Conservation (phyloP, 257 asterid genomes). For the Euphrasia confusa region DNA sequence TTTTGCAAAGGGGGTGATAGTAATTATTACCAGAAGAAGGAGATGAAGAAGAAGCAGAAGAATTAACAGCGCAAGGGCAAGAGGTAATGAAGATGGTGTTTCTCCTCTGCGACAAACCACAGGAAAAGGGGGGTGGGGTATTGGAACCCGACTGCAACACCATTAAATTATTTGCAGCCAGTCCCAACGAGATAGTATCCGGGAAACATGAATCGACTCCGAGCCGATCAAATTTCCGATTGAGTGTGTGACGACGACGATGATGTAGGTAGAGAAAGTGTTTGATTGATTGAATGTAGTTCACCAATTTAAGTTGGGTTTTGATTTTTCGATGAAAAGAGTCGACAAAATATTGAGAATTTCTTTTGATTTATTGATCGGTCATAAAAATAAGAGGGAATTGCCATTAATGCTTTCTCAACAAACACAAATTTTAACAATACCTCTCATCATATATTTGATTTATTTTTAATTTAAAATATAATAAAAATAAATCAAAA, state of each 20-base stretch:
- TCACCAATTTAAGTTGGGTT: slow-evolving; percentile 29
- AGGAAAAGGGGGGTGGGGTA: slow-evolving; percentile 30
- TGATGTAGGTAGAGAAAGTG: not conserved
- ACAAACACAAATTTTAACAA: no score
- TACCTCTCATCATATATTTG: no score
- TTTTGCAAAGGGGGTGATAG: slow-evolving; percentile 4
- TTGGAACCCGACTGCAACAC: slow-evolving; percentile 45
- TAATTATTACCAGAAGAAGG: not conserved
- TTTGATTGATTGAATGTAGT: slow-evolving; percentile 12
- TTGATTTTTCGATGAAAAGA: slow-evolving; percentile 1
- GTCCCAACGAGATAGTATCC: slow-evolving; percentile 22
- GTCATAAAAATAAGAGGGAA: no score
- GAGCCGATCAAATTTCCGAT: no score
- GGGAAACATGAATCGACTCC: slow-evolving; percentile 36
- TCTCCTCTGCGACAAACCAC: slow-evolving; percentile 32
- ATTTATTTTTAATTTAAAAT: no score
- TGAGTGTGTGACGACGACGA: not conserved
- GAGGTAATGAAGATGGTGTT: slow-evolving; percentile 26
- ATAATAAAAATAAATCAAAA: no score
- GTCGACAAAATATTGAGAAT: no score
- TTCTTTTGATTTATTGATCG: no score
- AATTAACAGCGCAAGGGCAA: slow-evolving; percentile 31
- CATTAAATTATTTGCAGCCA: slow-evolving; percentile 38
- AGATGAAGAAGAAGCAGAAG: not conserved
- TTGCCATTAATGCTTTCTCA: no score